phyloP scores from a whole-genome alignment of 1,284 basidiomycete genomes.

The Malassezia equina region DNA sequence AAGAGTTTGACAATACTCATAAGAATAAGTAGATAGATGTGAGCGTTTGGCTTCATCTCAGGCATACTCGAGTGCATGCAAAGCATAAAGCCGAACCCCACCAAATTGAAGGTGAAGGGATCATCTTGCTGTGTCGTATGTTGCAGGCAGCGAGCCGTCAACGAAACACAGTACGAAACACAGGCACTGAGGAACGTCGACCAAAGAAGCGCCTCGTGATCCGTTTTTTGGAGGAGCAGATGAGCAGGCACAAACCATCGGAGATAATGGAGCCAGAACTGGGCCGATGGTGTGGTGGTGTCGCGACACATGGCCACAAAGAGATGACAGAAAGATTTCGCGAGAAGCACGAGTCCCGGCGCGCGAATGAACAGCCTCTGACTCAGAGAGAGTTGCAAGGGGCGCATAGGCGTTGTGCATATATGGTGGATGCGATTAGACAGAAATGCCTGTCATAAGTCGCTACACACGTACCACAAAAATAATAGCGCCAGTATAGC shows the following conservation, averaged over 20 bases:
- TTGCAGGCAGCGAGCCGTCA: constrained; percentile 8
- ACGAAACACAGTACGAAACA: constrained; percentile 8
- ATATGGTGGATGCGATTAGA: constrained; percentile 36
- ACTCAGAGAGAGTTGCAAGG: constrained; percentile 17
- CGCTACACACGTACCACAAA: constrained; percentile 17
- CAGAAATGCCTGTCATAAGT: neutral
- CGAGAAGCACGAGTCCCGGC: constrained; percentile 27
- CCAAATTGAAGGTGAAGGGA: constrained; percentile 36
- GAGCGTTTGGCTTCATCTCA: constrained; percentile 27
- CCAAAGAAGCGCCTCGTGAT: constrained; percentile 6
- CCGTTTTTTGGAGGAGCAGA: neutral
- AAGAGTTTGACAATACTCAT: constrained; percentile 33
- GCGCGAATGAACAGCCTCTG: constrained; percentile 28
- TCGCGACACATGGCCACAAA: constrained; percentile 22
- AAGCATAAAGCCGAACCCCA: constrained; percentile 35
- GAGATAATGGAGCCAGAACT: constrained; percentile 22
- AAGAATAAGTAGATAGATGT: constrained; percentile 36
- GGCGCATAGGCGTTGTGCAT: constrained; percentile 32
- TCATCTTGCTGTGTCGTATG: constrained; percentile 15
- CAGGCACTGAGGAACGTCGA: constrained; percentile 8
- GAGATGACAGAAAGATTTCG: constrained; percentile 19
- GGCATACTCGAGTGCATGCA: constrained; percentile 31
- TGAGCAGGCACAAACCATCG: constrained; percentile 11
- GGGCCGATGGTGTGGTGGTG: constrained; percentile 18
- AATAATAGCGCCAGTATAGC: constrained; percentile 29